Conservation (phyloP, 805 yeast genomes). For the Kodamaea nitidulidarum region DNA sequence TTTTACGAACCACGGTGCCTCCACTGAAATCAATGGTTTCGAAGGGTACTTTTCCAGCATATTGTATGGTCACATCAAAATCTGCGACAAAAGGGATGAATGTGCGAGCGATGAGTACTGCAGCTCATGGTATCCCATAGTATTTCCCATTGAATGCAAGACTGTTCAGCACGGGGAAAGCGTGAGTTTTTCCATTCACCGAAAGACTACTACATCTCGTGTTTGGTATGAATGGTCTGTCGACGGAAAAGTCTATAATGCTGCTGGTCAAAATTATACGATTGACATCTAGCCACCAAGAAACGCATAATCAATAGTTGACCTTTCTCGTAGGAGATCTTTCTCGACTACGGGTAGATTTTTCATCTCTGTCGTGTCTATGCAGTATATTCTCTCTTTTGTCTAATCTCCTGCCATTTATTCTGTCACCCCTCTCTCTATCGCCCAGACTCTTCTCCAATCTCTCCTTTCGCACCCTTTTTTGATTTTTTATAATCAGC, state of each 20-base stretch:
- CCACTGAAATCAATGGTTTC: conserved; percentile 56
- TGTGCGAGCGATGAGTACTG: conserved; percentile 19
- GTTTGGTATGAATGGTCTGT: conserved; percentile 28
- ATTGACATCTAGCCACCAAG: background rate
- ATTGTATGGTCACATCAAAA: conserved; percentile 54
- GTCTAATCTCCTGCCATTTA: background rate
- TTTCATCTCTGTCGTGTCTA: background rate
- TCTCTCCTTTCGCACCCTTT: conserved; percentile 8
- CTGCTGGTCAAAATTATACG: conserved; percentile 12
- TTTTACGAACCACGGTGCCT: background rate
- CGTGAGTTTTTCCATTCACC: conserved; percentile 12
- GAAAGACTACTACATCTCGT: conserved; percentile 6
- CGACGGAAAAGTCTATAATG: conserved; percentile 17
- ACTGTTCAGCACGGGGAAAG: conserved; percentile 9
- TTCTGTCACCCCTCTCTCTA: background rate
- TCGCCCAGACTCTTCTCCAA: conserved; percentile 9
- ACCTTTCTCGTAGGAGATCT: conserved; percentile 6
- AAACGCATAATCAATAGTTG: conserved; percentile 4
- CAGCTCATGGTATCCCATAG: conserved; percentile 37
- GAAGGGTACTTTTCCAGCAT: conserved; percentile 71
- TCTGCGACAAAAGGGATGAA: conserved; percentile 38
- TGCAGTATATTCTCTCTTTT: background rate
- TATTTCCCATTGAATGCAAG: conserved; percentile 27
- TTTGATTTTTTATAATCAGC: conserved; percentile 34
- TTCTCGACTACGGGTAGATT: conserved; percentile 1